Conservation (phyloP, 768 basidiomycete species). For the Plicaturopsis crispa region DNA sequence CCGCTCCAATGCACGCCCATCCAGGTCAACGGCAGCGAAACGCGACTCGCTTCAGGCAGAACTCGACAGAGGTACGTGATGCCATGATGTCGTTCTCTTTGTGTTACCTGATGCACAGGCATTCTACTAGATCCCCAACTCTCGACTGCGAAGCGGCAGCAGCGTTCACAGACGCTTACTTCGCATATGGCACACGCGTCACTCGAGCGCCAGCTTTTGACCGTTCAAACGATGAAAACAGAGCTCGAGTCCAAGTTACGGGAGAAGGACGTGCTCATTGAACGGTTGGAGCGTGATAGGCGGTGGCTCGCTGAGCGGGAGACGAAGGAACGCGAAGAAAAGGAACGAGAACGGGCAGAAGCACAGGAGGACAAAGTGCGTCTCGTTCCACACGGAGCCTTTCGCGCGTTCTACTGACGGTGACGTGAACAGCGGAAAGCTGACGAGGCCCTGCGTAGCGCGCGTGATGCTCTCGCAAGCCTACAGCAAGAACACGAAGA, state of each 20-base stretch:
- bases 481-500: slow-evolving; percentile 56
- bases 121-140: slow-evolving; percentile 49
- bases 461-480: slow-evolving; percentile 39
- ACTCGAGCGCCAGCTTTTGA: slow-evolving; percentile 60
- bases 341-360: slow-evolving; percentile 45
- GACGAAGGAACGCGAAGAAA: slow-evolving; percentile 59
- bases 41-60: slow-evolving; percentile 64
- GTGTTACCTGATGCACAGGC: slow-evolving; percentile 4
- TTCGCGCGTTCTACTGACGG: not conserved
- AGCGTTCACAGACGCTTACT: slow-evolving; percentile 55
- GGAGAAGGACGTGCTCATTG: slow-evolving; percentile 55
- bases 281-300: slow-evolving; percentile 63
- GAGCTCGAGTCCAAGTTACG: slow-evolving; percentile 64
- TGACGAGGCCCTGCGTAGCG: slow-evolving; percentile 42
- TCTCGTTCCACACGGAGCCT: slow-evolving; percentile 2
- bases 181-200: slow-evolving; percentile 54
- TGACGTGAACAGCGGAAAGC: slow-evolving; percentile 30
- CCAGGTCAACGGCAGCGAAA: slow-evolving; percentile 35
- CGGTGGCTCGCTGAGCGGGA: slow-evolving; percentile 65
- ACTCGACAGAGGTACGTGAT: slow-evolving; percentile 48
- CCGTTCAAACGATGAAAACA: slow-evolving; percentile 50
- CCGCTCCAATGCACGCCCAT: slow-evolving; percentile 7
- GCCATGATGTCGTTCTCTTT: slow-evolving; percentile 3
- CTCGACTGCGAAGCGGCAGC: slow-evolving; percentile 60
- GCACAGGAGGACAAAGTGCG: slow-evolving; percentile 56